Base-by-base conservation (phyloP, 768 basidiomycete species). In the Mycena floridula region DNA sequence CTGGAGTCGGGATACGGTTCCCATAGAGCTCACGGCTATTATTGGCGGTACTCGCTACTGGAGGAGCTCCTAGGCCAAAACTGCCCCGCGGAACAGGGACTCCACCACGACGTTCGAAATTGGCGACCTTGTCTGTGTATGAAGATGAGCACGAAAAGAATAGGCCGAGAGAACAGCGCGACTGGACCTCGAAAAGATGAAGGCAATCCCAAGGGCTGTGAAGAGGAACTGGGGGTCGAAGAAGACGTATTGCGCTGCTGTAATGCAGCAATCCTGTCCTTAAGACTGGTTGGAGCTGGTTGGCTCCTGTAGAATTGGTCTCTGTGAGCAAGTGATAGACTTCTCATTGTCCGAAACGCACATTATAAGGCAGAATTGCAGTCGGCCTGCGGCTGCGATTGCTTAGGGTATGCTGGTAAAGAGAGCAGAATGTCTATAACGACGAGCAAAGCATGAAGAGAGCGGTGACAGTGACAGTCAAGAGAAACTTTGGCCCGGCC, bases 251-350 rank as follows among this genome's bases (percentile, higher is more conserved):
- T 71, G 43, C 76, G 73, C 52, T 86, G 85, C 58, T 90, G 79
- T 40, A 90, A 68, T 22, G 86, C 86, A 15, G 88, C 88, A 50
- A 90, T 89, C 43, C 88, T 82, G 53, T 89, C 87, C 63, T 82
- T 88, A 57, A 89, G 76, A 59, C 83, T 85, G 42, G 66, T 69
- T 35, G 61, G 59, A 25, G 65, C 63, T 37, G 60, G 42, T 52
- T 63, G 15, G 38, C 38, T 39, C 38, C 38, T 39, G 32, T 3
- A 7, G 13, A 35, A 35, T 7, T 35, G 32, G 7, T 35, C 3
- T 13, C 32, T 35, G 4, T 35, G 32, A 35, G 32, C 28, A n/a
- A 35, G 13, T 13, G 7, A 35, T 35, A 18, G 15, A 35, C 15
- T 35, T 4, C 18, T 13, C 18, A 35, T 13, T 35, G 18, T 4